Evolutionary conservation across 805 yeast genomes (phyloP), one percentile per base, ranked within the genome.

Genomic region (Wickerhamomyces subpelliculosus): DNA sequence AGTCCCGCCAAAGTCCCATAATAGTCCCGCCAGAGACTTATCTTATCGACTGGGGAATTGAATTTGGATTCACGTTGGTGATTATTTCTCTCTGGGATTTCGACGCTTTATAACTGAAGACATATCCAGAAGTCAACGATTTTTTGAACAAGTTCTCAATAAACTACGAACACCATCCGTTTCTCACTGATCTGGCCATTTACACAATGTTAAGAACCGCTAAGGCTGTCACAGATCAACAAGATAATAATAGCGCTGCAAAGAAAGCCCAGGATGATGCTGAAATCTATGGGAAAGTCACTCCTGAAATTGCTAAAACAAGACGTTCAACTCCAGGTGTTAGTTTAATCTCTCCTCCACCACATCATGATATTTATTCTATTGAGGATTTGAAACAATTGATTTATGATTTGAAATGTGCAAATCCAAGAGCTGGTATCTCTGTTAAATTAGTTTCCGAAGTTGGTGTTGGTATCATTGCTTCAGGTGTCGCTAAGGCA

Each of bases 401-500:
- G 58, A 86, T 90, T 57, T 90, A 90, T 62, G 98, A 90, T 60
- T 77, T 90, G 70, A 90, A 93, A 67, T 89, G 97, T 70, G 73
- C 96, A 32, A 93, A 93, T 62, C 98, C 98, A 49, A 77, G 97
- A 62, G 95, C 98, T 16, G 81, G 96, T 50, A 93, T 94, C 33
- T 89, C 97, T 24, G 97, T 90, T 43, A 90, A 90, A 65, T 78
- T 90, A 53, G 98, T 93, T 14, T 85, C 96, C 21, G 98, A 90
- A 65, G 97, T 93, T 43, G 98, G 98, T 68, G 97, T 90, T 38
- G 98, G 98, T 70, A 88, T 93, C 57, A 90, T 93, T 59, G 97
- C 97, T 21, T 87, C 97, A 32, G 98, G 98, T 75, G 98, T 90
- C 22, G 97, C 97, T 43, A 90, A 90, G 68, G 98, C 98, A 16